Conservation (phyloP, 1,284 basidiomycete species). For the Ceratobasidium sp. region DNA sequence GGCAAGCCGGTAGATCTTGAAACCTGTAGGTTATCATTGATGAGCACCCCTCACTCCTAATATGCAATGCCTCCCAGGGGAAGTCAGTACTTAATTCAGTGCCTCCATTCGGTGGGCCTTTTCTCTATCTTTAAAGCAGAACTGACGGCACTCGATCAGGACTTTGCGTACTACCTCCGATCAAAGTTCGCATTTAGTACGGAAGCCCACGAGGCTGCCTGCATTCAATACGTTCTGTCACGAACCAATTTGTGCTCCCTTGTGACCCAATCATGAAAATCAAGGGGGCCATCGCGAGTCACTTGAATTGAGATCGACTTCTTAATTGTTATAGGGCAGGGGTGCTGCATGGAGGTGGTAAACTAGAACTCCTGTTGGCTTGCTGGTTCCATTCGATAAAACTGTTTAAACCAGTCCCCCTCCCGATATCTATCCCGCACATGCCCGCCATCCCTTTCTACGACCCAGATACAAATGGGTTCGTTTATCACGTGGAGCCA, state of each 20-base stretch:
- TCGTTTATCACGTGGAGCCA: conserved; percentile 25
- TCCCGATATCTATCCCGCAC: not conserved
- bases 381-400: not conserved
- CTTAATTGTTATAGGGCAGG: not conserved
- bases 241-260: no score
- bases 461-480: conserved; percentile 19
- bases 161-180: no score
- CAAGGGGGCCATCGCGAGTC: not conserved
- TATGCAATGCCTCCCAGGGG: no score
- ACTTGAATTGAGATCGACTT: not conserved
- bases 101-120: no score
- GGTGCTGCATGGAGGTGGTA: not conserved
- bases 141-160: no score
- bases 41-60: no score
- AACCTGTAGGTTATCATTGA: no score
- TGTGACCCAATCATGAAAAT: not conserved
- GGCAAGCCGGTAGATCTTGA: no score
- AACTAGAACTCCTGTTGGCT: not conserved
- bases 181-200: not conserved
- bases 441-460: conserved; percentile 30
- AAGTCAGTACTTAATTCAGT: no score
- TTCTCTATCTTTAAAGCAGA: no score
- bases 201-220: not conserved
- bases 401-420: no score
- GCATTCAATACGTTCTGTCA: not conserved